Percentiles rank a stretch among this genome's conserved stretches.
Evolutionary conservation across 352 stramenopile genomes (phyloP).

Genomic region (Aphanomyces invadans): DNA sequence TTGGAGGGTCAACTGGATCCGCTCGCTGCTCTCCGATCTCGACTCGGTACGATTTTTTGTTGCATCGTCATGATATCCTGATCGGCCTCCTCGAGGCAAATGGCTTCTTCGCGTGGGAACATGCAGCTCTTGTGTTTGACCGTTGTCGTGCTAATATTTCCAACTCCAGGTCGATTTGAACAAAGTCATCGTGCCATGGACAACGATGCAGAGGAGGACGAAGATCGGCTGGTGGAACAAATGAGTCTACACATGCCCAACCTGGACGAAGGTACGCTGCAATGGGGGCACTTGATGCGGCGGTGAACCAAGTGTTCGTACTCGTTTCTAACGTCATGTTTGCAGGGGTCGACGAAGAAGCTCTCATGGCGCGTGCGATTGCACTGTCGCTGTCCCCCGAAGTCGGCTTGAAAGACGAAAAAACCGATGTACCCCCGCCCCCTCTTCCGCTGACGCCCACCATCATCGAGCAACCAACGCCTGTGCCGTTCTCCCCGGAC

Average conservation of each 20-base stretch:
- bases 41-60: background rate
- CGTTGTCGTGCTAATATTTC: too few relatives aligned
- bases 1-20: slow-evolving; percentile 11
- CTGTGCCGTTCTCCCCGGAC: slow-evolving; percentile 50
- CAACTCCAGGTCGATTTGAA: slow-evolving; percentile 2
- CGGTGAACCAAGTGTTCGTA: background rate
- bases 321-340: background rate
- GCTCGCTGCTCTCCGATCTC: slow-evolving; percentile 4
- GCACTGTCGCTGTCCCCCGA: slow-evolving; percentile 80
- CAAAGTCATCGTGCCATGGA: slow-evolving; percentile 7
- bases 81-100: too few relatives aligned
- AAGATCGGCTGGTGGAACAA: slow-evolving; percentile 40
- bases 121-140: too few relatives aligned
- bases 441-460: background rate
- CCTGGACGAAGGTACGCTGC: slow-evolving; percentile 7
- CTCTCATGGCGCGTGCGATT: slow-evolving; percentile 82
- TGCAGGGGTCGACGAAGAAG: slow-evolving; percentile 80
- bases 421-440: slow-evolving; percentile 7
- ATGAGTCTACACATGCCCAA: slow-evolving; percentile 5
- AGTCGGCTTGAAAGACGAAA: slow-evolving; percentile 61
- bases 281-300: too few relatives aligned
- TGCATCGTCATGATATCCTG: too few relatives aligned
- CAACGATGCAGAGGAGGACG: slow-evolving; percentile 30
- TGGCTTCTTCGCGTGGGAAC: too few relatives aligned
- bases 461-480: slow-evolving; percentile 17